Evolutionary conservation across 441 rosid genomes (phyloP).

Genomic region (Gossypium gossypioides): DNA sequence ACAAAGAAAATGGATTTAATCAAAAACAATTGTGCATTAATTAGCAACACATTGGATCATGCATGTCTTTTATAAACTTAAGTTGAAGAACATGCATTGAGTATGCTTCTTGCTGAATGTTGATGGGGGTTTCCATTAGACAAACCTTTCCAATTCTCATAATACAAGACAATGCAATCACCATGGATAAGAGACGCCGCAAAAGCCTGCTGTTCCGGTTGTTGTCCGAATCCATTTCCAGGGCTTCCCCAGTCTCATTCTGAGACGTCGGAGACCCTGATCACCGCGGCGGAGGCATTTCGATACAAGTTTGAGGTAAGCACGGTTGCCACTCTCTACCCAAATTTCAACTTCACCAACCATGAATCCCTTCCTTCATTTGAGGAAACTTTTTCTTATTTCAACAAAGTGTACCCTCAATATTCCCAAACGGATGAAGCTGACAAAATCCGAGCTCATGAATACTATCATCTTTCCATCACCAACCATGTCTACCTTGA

Average conservation of each 20-base stretch:
- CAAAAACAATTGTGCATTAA: neutral
- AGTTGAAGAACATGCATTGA: neutral
- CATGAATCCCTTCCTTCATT: constrained; percentile 77
- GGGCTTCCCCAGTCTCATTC: constrained; percentile 21
- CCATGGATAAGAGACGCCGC: constrained; percentile 33
- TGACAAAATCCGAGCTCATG: constrained; percentile 48
- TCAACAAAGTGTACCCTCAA: constrained; percentile 44
- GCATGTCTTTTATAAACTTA: too few species aligned
- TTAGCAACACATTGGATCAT: neutral
- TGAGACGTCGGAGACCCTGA: constrained; percentile 14
- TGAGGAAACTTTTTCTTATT: constrained; percentile 38
- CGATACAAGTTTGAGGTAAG: constrained; percentile 31
- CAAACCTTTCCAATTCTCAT: neutral
- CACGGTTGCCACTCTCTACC: constrained; percentile 32
- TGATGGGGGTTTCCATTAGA: constrained; percentile 1
- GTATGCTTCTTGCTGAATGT: neutral
- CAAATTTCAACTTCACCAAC: constrained; percentile 52
- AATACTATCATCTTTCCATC: constrained; percentile 52
- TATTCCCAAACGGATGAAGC: constrained; percentile 43
- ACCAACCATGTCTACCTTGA: constrained; percentile 49
- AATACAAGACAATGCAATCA: constrained; percentile 25
- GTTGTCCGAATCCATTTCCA: constrained; percentile 41
- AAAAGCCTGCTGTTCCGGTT: constrained; percentile 41
- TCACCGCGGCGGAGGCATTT: constrained; percentile 34
- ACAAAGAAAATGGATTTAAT: neutral